These are phyloP conservation scores for Ensete ventricosum DNA, from an alignment of 176 grass and related monocot species.

Conservation along the genomic window DNA sequence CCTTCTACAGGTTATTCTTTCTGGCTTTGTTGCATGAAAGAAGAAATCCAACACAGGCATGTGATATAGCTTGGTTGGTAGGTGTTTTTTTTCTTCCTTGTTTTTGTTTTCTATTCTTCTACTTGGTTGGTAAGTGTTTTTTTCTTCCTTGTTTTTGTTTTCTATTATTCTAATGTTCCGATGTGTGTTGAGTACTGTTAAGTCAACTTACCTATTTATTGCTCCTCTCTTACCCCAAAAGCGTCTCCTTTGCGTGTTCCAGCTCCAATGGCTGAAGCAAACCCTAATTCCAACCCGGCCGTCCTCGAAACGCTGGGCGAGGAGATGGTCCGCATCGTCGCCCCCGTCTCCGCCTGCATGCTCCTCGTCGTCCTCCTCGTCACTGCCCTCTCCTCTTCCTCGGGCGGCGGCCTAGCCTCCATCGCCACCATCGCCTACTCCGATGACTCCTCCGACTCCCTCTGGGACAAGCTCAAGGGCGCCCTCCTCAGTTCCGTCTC, in stretches of 20 bases:
- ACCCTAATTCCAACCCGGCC: conserved; percentile 11
- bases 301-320: conserved; percentile 65
- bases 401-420: conserved; percentile 6
- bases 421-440: conserved; percentile 25
- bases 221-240: not conserved
- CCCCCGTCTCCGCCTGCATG: conserved; percentile 87
- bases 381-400: conserved; percentile 46
- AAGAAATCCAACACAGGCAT: no score
- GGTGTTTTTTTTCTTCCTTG: no score
- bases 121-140: no score
- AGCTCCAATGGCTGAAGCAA: not conserved
- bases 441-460: conserved; percentile 15
- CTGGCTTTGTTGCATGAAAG: no score
- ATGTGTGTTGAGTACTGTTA: not conserved
- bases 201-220: not conserved
- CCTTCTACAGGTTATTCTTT: no score
- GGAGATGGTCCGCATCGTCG: conserved; percentile 76
- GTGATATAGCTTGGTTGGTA: no score
- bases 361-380: conserved; percentile 89
- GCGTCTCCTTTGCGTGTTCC: not conserved
- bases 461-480: conserved; percentile 44
- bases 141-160: no score
- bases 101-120: no score
- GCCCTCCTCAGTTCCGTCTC: conserved; percentile 48
- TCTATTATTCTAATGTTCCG: no score